Conservation (phyloP, 306 rosid genomes). For the Adenanthera pavonina region DNA sequence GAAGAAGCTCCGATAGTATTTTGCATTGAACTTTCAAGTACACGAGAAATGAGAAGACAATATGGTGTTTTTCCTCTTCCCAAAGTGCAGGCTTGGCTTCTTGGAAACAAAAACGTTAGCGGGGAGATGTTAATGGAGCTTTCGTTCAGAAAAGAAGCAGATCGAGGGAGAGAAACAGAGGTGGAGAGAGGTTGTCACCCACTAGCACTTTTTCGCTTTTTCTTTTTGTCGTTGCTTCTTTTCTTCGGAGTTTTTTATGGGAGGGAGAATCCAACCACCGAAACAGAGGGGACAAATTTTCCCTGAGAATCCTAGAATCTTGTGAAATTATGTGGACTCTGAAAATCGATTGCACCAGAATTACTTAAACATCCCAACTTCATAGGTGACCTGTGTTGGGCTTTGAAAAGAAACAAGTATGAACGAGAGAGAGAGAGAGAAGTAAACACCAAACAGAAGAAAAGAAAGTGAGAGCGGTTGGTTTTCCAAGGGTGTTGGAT, state of each 20-base stretch:
- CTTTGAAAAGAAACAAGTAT: background rate
- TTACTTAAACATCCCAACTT: background rate
- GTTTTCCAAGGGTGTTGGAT: constrained; percentile 28
- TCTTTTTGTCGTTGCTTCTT: constrained; percentile 34
- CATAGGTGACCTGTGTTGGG: background rate
- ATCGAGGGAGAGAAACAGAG: background rate
- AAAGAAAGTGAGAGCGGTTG: constrained; percentile 5
- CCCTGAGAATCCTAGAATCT: constrained; percentile 41
- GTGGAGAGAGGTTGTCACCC: background rate
- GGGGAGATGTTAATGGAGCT: background rate
- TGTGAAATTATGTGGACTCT: background rate
- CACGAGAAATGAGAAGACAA: constrained; percentile 27
- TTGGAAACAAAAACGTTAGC: constrained; percentile 33
- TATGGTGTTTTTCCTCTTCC: constrained; percentile 1
- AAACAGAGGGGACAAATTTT: constrained; percentile 47
- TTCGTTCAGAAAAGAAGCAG: background rate
- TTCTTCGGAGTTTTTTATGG: constrained; percentile 34
- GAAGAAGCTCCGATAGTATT: background rate
- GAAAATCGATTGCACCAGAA: background rate
- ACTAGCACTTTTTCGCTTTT: constrained; percentile 34
- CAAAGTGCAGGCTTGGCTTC: constrained; percentile 50
- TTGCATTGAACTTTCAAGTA: constrained; percentile 1
- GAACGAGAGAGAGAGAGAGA: background rate
- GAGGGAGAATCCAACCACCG: constrained; percentile 45
- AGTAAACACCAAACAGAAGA: too few relatives aligned